Base-by-base conservation (phyloP, 805 yeast species). In the Candida loeiensis region DNA sequence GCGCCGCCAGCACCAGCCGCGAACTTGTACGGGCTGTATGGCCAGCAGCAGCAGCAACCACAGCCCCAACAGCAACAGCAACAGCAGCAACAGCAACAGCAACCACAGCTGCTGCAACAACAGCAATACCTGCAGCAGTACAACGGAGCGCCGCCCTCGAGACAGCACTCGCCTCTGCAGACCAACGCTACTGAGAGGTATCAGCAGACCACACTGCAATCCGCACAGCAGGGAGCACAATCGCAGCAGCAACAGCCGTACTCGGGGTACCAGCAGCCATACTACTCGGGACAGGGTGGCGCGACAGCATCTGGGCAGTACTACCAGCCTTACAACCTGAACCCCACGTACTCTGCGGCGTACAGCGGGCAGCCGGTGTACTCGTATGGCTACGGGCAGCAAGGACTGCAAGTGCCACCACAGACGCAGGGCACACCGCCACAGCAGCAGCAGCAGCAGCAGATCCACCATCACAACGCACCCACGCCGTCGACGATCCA, bases 371-470 rank as follows among this genome's bases (percentile, higher is more conserved):
- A 39, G 31, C 46, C 34, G 34, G 32, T 39, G 28, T 43, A 42
- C 13, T 48, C 38, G 37, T 36, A 36, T 15, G 50, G 40, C 28
- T 44, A 55, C 46, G 30, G 26, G 28, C 37, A 25, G 30, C 35
- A 17, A 13, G 33, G 33, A 8, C 33, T 30, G 33, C 33, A 30
- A 12, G 31, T 14, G 8, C 18, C 35, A 16, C 22, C 36, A 8
- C 43, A 34, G 29, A 31, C 17, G n/a, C 42, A 17, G 34, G 33
- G 35, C 4, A 17, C 32, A 28, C 38, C 39, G n/a, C 43, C 31
- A 24, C 48, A 47, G 27, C 51, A 39, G 27, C 38, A 33, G 24
- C 43, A 35, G 34, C 36, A 31, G 19, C 44, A 34, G 37, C 39
- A 27, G 33, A n/a, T n/a, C n/a, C 32, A 36, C 6, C 19, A 26